A percentile compares a stretch with the other conserved stretches of the same genome.
Evolutionary conservation across 257 asterid species (phyloP).

Genomic region (Salvia miltiorrhiza): DNA sequence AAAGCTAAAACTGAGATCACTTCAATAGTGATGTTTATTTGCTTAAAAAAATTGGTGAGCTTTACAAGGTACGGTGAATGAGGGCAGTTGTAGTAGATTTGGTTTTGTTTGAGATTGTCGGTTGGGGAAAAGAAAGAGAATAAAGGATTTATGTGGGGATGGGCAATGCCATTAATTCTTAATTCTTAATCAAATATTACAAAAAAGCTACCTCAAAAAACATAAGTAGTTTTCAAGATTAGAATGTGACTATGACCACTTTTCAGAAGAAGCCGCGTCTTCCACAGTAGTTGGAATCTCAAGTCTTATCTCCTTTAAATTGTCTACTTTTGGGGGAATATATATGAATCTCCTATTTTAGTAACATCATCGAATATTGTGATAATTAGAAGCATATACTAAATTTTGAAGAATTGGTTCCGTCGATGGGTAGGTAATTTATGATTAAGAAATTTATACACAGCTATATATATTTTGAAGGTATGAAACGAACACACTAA

Average conservation of each 20-base stretch:
- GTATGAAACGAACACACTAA: too few relatives aligned
- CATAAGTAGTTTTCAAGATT: not conserved
- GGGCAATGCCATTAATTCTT: not conserved
- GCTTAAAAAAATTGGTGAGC: not conserved
- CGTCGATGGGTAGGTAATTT: too few relatives aligned
- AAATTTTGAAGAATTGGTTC: too few relatives aligned
- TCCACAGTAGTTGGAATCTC: not conserved
- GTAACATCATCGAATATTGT: too few relatives aligned
- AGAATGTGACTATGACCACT: constrained; percentile 14
- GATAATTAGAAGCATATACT: too few relatives aligned
- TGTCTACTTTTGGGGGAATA: too few relatives aligned
- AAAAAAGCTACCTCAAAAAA: not conserved
- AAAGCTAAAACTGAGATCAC: not conserved
- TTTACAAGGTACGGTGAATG: constrained; percentile 22
- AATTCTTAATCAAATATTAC: not conserved
- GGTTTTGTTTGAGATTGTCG: constrained; percentile 16
- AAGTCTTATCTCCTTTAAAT: not conserved
- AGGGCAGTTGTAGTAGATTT: not conserved
- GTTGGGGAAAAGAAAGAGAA: not conserved
- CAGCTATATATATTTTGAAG: too few relatives aligned
- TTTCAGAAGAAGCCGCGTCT: constrained; percentile 21
- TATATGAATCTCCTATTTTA: too few relatives aligned
- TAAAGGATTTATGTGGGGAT: not conserved
- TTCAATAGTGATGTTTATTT: not conserved
- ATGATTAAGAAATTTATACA: too few relatives aligned